phyloP scores from a whole-genome alignment of 2,329 filamentous ascomycete species.

The Ophiostoma ulmi region DNA sequence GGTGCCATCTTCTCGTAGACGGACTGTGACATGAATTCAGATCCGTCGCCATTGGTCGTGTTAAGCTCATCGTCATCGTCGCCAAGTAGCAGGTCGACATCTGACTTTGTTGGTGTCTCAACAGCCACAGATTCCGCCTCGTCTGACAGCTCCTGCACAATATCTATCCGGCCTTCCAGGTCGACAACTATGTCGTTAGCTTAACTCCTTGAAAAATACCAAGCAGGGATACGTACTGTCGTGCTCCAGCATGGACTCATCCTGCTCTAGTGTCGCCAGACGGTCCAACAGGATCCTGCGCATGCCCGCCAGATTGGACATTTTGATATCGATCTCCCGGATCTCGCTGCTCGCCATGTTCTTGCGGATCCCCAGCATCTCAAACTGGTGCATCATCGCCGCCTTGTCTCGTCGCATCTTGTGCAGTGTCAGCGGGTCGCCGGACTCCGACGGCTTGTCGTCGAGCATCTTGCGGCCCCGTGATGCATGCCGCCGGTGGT shows the following conservation, averaged over 20 bases:
- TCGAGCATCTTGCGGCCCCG: slow-evolving; percentile 73
- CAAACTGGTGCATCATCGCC: slow-evolving; percentile 74
- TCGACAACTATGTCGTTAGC: slow-evolving; percentile 52
- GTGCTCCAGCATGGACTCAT: slow-evolving; percentile 84
- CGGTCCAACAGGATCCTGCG: slow-evolving; percentile 85
- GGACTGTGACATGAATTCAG: slow-evolving; percentile 90
- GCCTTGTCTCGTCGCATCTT: slow-evolving; percentile 77
- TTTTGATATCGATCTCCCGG: slow-evolving; percentile 92
- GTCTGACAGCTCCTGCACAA: slow-evolving; percentile 54
- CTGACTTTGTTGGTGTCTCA: slow-evolving; percentile 48
- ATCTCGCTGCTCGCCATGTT: slow-evolving; percentile 98
- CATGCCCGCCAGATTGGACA: slow-evolving; percentile 88
- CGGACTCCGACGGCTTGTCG: slow-evolving; percentile 46
- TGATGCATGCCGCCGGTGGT: slow-evolving; percentile 61
- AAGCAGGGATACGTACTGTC: slow-evolving; percentile 56
- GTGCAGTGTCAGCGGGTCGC: slow-evolving; percentile 61
- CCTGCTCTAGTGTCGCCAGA: slow-evolving; percentile 78
- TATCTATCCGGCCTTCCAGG: slow-evolving; percentile 57
- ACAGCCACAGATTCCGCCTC: slow-evolving; percentile 54
- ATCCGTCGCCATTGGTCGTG: slow-evolving; percentile 23
- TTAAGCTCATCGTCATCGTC: slow-evolving; percentile 38
- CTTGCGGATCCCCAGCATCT: slow-evolving; percentile 88
- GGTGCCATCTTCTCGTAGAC: slow-evolving; percentile 87
- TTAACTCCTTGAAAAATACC: not conserved
- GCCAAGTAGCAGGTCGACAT: slow-evolving; percentile 50